phyloP scores from a whole-genome alignment of 371 early-diverging fungal species.

The Saksenaea oblongispora region DNA sequence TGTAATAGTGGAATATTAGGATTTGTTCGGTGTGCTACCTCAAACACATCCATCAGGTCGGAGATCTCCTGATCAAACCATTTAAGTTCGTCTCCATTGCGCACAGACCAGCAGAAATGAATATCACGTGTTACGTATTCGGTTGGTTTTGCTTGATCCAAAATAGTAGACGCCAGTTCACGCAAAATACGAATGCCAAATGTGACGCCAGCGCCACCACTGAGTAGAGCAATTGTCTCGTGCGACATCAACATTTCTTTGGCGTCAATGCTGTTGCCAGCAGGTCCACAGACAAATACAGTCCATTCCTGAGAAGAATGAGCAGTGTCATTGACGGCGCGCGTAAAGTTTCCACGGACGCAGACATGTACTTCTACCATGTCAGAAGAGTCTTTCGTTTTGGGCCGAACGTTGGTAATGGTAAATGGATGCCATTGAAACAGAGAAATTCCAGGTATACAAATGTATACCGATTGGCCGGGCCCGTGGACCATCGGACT shows the following conservation, averaged over 20 bases:
- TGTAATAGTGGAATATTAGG: slow-evolving; percentile 15
- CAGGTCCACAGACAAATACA: slow-evolving; percentile 57
- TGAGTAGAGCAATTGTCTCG: slow-evolving; percentile 40
- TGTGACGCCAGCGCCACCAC: slow-evolving; percentile 58
- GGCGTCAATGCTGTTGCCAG: slow-evolving; percentile 26
- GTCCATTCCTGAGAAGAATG: slow-evolving; percentile 34
- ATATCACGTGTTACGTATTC: slow-evolving; percentile 20
- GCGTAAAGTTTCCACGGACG: slow-evolving; percentile 59
- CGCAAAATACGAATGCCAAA: slow-evolving; percentile 55
- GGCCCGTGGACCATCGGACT: slow-evolving; percentile 43
- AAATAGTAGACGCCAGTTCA: slow-evolving; percentile 32
- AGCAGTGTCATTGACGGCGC: slow-evolving; percentile 34
- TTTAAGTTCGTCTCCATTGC: slow-evolving; percentile 37
- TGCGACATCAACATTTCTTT: slow-evolving; percentile 24
- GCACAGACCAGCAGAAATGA: slow-evolving; percentile 41
- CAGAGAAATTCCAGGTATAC: slow-evolving; percentile 53
- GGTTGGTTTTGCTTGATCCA: slow-evolving; percentile 18
- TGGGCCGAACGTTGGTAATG: slow-evolving; percentile 36
- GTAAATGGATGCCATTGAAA: slow-evolving; percentile 70
- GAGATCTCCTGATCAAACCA: slow-evolving; percentile 58
- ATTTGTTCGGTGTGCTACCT: slow-evolving; percentile 10
- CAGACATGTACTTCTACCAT: slow-evolving; percentile 45
- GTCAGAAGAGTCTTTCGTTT: slow-evolving; percentile 18
- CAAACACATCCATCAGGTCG: slow-evolving; percentile 22
- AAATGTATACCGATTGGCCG: slow-evolving; percentile 61